Evolutionary conservation across 305 asterid species (phyloP).

Genomic region (Rubia tinctorum): DNA sequence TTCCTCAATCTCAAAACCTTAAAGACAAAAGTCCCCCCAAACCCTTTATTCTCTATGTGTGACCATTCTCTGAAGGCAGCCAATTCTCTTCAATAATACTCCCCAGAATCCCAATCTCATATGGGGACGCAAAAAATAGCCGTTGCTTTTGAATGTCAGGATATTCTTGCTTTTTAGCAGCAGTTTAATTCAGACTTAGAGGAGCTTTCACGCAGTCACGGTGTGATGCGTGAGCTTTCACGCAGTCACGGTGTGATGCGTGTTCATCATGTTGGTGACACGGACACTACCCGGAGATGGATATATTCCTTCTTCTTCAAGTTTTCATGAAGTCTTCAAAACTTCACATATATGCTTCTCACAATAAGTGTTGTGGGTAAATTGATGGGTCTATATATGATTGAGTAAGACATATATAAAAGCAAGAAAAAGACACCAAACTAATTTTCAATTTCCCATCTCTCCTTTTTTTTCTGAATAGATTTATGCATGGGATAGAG

Average conservation of each 20-base stretch:
- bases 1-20: constrained; percentile 38
- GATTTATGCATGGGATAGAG: not conserved
- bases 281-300: not conserved
- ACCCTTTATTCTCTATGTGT: constrained; percentile 40
- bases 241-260: not conserved
- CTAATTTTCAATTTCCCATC: not conserved
- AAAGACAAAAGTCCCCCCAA: constrained; percentile 14
- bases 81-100: constrained; percentile 49
- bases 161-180: constrained; percentile 17
- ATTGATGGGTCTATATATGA: not conserved
- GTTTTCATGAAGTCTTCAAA: not conserved
- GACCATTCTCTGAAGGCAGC: constrained; percentile 38
- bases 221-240: constrained; percentile 7
- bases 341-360: not conserved
- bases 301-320: not conserved
- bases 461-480: constrained; percentile 2
- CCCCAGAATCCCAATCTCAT: constrained; percentile 40
- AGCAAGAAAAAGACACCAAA: constrained; percentile 2
- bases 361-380: not conserved
- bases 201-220: constrained; percentile 7
- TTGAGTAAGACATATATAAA: constrained; percentile 15
- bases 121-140: constrained; percentile 40
- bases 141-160: constrained; percentile 42
- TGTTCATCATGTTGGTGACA: constrained; percentile 8
- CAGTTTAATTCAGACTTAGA: not conserved